Base-by-base conservation (phyloP, 306 rosid species). In the Heteromeles arbutifolia region DNA sequence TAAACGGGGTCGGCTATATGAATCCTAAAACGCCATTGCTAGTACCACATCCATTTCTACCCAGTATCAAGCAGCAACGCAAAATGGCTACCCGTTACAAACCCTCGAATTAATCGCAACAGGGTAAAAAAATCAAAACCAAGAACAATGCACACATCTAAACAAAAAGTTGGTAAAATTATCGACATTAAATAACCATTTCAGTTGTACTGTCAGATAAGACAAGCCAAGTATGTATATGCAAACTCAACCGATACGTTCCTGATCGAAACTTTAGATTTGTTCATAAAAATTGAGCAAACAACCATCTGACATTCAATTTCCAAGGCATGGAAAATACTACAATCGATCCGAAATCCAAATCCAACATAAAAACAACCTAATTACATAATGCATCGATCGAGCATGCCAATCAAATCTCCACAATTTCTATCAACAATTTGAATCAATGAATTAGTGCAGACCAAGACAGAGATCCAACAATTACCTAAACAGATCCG, bases 401-500 rank as follows among this genome's bases (percentile, higher is more conserved):
- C 59, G 1, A 18, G 70, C 78, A 75, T 14, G 63, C 72, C 3
- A 21, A 18, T 21, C 6, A 63, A 43, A 61, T 61, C 59, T 63
- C 39, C n/a, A 11, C 4, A 43, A 28, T 44, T 41, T 50, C 17
- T 2, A 48, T 15, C 54, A 43, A 18, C 4, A 43, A 44, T 44
- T 41, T 50, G 17, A 52, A 29, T 48, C 5, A n/a, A 21, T 21
- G 1, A 32, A 13, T 19, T 61, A 0, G 6, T 59, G 4, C 15
- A 32, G 7, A 11, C 44, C 5, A 63, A 72, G 39, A 28, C 11
- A 0, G 57, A 58, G 19, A 53, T 34, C 5, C 13, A 70, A 64
- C n/a, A 4, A 24, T 26, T 66, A 86, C 73, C 81, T 83, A 86
- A 83, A 71, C 68, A 72, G 89, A 86, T 64, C 89, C 87, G 11